A percentile compares a stretch with the other conserved stretches of the same genome.
These are phyloP conservation scores for Nemania serpens DNA, from an alignment of 2,329 filamentous ascomycete genomes.

Conservation along the genomic window DNA sequence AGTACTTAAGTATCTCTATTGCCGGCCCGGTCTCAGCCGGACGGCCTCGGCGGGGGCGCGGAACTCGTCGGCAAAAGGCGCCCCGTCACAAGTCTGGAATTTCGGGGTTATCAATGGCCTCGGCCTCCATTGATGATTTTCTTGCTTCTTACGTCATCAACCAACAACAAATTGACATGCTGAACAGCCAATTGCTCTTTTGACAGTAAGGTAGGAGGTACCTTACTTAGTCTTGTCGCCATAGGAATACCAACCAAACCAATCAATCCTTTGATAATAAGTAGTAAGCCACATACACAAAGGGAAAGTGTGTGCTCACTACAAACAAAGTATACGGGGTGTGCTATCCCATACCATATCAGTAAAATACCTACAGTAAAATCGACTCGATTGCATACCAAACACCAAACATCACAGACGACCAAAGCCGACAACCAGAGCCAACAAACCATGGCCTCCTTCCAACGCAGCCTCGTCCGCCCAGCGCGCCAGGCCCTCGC, in stretches of 20 bases:
- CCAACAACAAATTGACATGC: background rate
- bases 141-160: conserved; percentile 21
- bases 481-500: conserved; percentile 27
- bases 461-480: conserved; percentile 32
- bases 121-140: conserved; percentile 17
- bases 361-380: background rate
- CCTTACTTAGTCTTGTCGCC: too few relatives aligned
- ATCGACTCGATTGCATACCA: too few relatives aligned
- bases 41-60: conserved; percentile 9
- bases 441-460: conserved; percentile 29
- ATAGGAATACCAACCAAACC: too few relatives aligned
- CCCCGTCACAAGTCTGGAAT: conserved; percentile 4
- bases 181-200: background rate
- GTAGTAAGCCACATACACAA: too few relatives aligned
- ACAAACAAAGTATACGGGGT: too few relatives aligned
- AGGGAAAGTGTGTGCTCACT: too few relatives aligned
- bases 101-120: conserved; percentile 8
- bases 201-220: background rate
- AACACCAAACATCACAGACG: background rate
- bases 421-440: background rate
- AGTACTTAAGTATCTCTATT: too few relatives aligned
- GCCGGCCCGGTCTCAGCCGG: conserved; percentile 11
- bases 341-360: background rate
- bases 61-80: conserved; percentile 18
- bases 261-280: too few relatives aligned